Percentiles rank a stretch among this genome's conserved stretches.
Conservation (phyloP, 2,329 filamentous ascomycete genomes). For the Botryotinia narcissicola region DNA sequence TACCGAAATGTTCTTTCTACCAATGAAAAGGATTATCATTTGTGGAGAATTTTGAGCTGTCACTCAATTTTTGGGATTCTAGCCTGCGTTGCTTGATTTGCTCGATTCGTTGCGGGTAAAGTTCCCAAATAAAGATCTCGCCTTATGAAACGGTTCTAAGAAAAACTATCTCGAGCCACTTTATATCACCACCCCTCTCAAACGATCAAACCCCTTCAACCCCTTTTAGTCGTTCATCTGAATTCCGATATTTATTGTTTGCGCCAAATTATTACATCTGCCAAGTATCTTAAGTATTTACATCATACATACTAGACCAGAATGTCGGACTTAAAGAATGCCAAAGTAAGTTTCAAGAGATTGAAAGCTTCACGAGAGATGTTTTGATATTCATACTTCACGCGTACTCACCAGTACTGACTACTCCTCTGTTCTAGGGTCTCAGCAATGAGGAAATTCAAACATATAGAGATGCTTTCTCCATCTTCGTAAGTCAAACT, state of each 20-base stretch:
- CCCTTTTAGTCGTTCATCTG: background rate
- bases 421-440: background rate
- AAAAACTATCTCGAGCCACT: background rate
- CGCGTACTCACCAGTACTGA: background rate
- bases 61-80: background rate
- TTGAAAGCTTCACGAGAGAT: background rate
- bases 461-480: constrained; percentile 22
- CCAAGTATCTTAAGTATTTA: background rate
- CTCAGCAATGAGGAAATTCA: constrained; percentile 20
- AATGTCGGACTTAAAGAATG: constrained; percentile 14
- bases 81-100: background rate
- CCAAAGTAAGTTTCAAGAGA: background rate
- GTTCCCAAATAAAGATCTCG: background rate
- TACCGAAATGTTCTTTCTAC: background rate
- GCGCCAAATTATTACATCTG: background rate
- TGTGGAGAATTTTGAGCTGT: background rate
- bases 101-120: background rate
- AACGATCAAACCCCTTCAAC: background rate
- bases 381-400: background rate
- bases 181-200: background rate
- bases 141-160: background rate
- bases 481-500: constrained; percentile 12
- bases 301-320: background rate
- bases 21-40: background rate
- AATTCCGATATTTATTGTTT: background rate